These are phyloP conservation scores for Aspergillus intermedius DNA, from an alignment of 2,329 filamentous ascomycete genomes.

Conservation along the genomic window DNA sequence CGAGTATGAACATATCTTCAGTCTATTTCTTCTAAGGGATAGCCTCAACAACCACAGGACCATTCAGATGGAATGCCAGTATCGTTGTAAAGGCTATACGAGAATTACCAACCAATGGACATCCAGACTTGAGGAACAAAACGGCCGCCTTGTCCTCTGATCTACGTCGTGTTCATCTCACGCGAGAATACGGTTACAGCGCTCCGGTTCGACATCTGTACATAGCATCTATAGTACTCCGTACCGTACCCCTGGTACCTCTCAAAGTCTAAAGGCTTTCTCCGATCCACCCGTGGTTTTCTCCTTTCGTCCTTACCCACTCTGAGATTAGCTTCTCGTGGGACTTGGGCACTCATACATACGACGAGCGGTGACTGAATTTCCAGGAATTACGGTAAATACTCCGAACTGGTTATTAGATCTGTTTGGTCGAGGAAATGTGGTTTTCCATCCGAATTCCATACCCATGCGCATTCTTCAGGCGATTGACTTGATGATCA, in stretches of 20 bases:
- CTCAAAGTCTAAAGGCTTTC: background rate
- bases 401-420: background rate
- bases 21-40: too few relatives aligned
- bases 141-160: too few relatives aligned
- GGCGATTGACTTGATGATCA: background rate
- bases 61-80: too few relatives aligned
- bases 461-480: background rate
- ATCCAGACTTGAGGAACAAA: too few relatives aligned
- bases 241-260: background rate
- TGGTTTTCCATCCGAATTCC: background rate
- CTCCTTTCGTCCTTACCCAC: background rate
- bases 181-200: background rate
- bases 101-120: too few relatives aligned
- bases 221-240: background rate
- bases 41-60: too few relatives aligned
- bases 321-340: background rate
- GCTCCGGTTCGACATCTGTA: background rate
- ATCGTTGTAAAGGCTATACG: too few relatives aligned
- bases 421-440: background rate
- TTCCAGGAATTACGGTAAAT: background rate
- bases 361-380: background rate
- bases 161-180: too few relatives aligned
- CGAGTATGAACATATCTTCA: too few relatives aligned
- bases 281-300: background rate
- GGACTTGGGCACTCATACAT: background rate